Evolutionary conservation across 768 basidiomycete species (phyloP).

Genomic region (Lactarius sp.): DNA sequence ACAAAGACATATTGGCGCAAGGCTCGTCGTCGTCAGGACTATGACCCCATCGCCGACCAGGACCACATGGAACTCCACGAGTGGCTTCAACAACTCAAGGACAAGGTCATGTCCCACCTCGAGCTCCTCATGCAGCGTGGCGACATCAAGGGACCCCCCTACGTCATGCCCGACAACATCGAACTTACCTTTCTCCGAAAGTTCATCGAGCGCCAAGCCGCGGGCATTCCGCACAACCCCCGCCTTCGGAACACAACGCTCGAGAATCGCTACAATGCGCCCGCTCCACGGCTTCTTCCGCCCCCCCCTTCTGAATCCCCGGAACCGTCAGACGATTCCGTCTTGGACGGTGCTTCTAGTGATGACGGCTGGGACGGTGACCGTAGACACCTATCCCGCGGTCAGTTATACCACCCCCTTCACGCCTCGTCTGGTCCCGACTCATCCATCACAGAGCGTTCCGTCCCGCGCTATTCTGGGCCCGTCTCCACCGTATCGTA

Average conservation of each 20-base stretch:
- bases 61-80: conserved; percentile 88
- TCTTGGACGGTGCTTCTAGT: conserved; percentile 16
- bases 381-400: conserved; percentile 1
- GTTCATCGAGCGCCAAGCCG: conserved; percentile 74
- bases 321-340: conserved; percentile 25
- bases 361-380: conserved; percentile 23
- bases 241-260: conserved; percentile 46
- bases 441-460: conserved; percentile 11
- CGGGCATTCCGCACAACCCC: conserved; percentile 75
- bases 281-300: conserved; percentile 11
- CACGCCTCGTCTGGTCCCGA: background rate
- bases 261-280: conserved; percentile 15
- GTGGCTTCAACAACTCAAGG: conserved; percentile 83
- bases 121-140: conserved; percentile 86
- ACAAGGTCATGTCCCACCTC: conserved; percentile 84
- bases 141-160: conserved; percentile 80
- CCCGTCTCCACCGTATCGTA: conserved; percentile 8
- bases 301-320: conserved; percentile 19
- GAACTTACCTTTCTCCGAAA: conserved; percentile 75
- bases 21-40: conserved; percentile 69
- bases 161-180: conserved; percentile 73
- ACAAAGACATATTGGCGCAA: conserved; percentile 88
- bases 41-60: conserved; percentile 78
- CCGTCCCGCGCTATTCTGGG: conserved; percentile 9
- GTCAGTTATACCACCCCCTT: conserved; percentile 13